These are phyloP conservation scores for Jatropha multifida DNA, from an alignment of 441 rosid genomes.

Conservation along the genomic window DNA sequence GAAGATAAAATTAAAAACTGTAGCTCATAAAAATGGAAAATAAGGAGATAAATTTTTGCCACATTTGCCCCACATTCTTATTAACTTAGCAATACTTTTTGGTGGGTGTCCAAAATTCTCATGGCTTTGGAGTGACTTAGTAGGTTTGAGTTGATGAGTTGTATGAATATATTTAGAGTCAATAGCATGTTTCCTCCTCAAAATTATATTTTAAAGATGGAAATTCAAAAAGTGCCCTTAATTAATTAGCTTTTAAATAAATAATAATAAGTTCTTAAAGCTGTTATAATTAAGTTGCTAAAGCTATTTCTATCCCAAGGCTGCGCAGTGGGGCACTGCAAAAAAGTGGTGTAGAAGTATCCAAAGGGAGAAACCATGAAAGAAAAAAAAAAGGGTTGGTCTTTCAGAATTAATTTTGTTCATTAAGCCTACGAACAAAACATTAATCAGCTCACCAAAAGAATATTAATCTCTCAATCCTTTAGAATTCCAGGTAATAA, in stretches of 20 bases:
- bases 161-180: conserved; percentile 2
- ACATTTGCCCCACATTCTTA: conserved; percentile 17
- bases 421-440: too few species aligned
- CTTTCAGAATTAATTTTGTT: too few species aligned
- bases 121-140: neutral
- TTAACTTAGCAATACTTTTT: conserved; percentile 13
- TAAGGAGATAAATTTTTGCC: too few species aligned
- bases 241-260: neutral
- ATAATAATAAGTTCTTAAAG: too few species aligned
- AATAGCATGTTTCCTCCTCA: too few species aligned
- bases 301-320: conserved; percentile 25
- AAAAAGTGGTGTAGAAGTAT: conserved; percentile 25
- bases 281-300: neutral
- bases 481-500: neutral
- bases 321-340: conserved; percentile 20
- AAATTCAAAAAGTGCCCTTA: neutral
- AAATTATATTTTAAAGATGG: neutral
- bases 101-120: neutral
- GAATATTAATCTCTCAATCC: neutral
- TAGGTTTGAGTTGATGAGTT: neutral
- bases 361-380: conserved; percentile 9
- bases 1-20: too few species aligned
- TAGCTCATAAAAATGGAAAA: too few species aligned
- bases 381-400: too few species aligned
- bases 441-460: neutral